phyloP scores from a whole-genome alignment of 768 basidiomycete genomes.

The Hericium rajendrae region DNA sequence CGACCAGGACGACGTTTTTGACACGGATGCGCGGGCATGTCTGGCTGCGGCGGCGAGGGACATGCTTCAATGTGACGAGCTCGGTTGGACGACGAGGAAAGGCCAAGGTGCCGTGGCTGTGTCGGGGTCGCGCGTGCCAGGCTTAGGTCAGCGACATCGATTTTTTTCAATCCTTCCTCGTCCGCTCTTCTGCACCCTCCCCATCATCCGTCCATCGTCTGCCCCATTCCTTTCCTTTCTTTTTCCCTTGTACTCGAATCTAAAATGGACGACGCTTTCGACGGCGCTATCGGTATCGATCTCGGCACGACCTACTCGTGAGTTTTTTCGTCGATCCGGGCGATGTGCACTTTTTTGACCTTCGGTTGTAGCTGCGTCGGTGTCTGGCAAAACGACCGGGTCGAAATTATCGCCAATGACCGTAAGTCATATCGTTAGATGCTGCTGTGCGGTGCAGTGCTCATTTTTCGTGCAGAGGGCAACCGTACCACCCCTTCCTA shows the following conservation, averaged over 20 bases:
- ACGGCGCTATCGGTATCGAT: constrained; percentile 96
- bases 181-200: constrained; percentile 17
- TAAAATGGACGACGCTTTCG: constrained; percentile 80
- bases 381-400: constrained; percentile 99
- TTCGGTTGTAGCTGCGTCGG: constrained; percentile 70
- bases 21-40: background rate
- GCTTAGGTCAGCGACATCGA: constrained; percentile 46
- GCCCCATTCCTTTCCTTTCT: constrained; percentile 4
- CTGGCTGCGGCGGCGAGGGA: background rate
- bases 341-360: background rate
- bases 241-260: constrained; percentile 25
- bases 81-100: background rate
- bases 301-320: constrained; percentile 96
- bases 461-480: constrained; percentile 52
- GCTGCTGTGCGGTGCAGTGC: constrained; percentile 1
- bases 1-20: background rate
- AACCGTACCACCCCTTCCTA: constrained; percentile 99
- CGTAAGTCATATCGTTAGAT: constrained; percentile 41
- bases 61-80: background rate
- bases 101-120: background rate
- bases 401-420: constrained; percentile 98
- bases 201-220: constrained; percentile 2
- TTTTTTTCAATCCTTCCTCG: constrained; percentile 26
- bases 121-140: constrained; percentile 7
- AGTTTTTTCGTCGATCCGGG: constrained; percentile 19